Conservation (phyloP, 495 filamentous ascomycete genomes). For the Neurospora tetrasperma region DNA sequence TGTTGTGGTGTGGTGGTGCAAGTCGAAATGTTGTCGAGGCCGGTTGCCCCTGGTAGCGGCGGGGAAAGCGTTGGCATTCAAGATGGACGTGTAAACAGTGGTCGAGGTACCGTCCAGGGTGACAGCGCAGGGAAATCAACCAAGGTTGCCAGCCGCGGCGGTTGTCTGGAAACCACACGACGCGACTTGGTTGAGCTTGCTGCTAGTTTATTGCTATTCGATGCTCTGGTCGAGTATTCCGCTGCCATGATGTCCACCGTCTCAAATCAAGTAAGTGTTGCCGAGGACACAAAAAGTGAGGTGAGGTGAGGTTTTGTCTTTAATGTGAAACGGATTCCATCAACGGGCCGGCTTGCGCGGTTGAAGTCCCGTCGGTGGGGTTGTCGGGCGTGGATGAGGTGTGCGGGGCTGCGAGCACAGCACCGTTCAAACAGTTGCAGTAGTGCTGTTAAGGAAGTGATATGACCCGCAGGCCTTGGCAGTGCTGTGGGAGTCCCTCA, state of each 20-base stretch:
- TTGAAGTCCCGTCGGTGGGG: neutral
- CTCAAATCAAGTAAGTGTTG: neutral
- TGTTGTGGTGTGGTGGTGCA: neutral
- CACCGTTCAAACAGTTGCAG: neutral
- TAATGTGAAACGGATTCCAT: neutral
- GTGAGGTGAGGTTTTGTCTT: neutral
- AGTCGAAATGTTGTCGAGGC: neutral
- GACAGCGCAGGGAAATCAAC: neutral
- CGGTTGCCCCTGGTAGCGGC: neutral
- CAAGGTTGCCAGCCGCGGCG: neutral
- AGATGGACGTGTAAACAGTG: neutral
- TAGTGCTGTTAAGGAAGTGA: neutral
- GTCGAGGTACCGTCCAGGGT: neutral
- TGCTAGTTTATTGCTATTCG: neutral
- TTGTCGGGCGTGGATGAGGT: neutral
- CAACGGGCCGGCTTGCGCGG: neutral
- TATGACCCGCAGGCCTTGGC: neutral
- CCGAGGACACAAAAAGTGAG: neutral
- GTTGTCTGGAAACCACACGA: neutral
- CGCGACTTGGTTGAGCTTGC: neutral
- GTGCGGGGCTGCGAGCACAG: neutral
- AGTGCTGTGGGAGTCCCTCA: neutral
- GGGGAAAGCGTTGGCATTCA: neutral
- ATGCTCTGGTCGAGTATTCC: neutral
- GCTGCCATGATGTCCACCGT: neutral